A percentile compares a stretch with the other conserved stretches of the same genome.
These are phyloP conservation scores for Pilobolus umbonatus DNA, from an alignment of 192 early-diverging fungal species.

Conservation along the genomic window DNA sequence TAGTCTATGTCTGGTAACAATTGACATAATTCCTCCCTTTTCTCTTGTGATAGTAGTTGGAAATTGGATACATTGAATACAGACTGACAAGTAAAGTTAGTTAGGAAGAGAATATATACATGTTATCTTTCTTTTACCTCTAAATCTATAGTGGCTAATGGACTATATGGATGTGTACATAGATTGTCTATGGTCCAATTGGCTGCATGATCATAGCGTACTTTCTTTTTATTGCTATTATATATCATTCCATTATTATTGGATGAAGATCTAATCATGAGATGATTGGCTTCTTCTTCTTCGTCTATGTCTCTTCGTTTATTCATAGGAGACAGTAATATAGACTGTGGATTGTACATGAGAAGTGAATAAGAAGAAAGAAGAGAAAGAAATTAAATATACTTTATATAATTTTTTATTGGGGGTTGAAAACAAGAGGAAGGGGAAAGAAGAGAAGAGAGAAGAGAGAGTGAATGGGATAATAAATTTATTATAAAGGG, in stretches of 20 bases:
- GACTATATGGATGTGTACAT: conserved; percentile 14
- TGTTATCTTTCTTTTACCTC: conserved; percentile 16
- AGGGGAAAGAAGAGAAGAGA: neutral
- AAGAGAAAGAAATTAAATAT: neutral
- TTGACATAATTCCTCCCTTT: conserved; percentile 11
- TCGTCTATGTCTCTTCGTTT: conserved; percentile 6
- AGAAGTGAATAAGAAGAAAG: neutral
- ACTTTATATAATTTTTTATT: conserved; percentile 7
- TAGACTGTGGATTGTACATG: neutral
- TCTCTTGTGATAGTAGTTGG: conserved; percentile 16
- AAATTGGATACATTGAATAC: conserved; percentile 13
- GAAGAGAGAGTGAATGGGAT: neutral
- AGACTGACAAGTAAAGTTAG: neutral
- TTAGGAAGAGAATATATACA: neutral
- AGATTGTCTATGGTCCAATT: conserved; percentile 10
- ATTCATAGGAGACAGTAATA: conserved; percentile 1
- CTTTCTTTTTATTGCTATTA: conserved; percentile 6
- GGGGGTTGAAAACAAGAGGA: neutral
- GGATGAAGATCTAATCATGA: conserved; percentile 3
- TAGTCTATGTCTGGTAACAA: conserved; percentile 11
- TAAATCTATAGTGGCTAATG: conserved; percentile 16
- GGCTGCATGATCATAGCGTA: conserved; percentile 7
- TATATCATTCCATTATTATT: neutral
- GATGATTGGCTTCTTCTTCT: conserved; percentile 9
- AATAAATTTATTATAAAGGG: neutral